Conservation (phyloP, 805 yeast species). For the Jamesozyma lodderae region DNA sequence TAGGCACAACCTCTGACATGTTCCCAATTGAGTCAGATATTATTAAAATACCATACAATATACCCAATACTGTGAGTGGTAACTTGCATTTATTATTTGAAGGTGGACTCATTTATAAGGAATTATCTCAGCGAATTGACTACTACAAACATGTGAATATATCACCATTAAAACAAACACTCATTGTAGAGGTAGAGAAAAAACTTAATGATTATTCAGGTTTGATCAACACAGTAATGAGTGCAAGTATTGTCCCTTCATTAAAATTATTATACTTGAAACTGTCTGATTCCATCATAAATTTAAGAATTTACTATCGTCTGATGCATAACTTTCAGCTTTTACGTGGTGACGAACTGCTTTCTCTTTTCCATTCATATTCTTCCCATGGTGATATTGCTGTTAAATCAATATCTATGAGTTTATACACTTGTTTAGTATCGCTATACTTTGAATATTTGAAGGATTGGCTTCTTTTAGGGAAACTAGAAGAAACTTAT, state of each 20-base stretch:
- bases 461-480: conserved; percentile 60
- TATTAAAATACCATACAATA: conserved; percentile 39
- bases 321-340: conserved; percentile 31
- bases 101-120: conserved; percentile 58
- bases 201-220: conserved; percentile 37
- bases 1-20: conserved; percentile 55
- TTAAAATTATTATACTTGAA: conserved; percentile 26
- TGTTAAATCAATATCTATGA: conserved; percentile 36
- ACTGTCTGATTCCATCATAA: conserved; percentile 44
- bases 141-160: conserved; percentile 21
- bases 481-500: conserved; percentile 44
- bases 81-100: conserved; percentile 52
- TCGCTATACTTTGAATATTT: conserved; percentile 55
- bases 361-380: conserved; percentile 43
- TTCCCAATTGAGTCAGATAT: conserved; percentile 36
- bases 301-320: conserved; percentile 47
- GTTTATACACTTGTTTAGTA: conserved; percentile 38
- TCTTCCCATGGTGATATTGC: conserved; percentile 56
- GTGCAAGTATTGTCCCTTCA: conserved; percentile 27
- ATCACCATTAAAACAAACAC: conserved; percentile 57
- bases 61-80: conserved; percentile 50
- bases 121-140: conserved; percentile 32
- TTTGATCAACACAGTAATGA: conserved; percentile 38
- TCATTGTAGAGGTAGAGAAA: conserved; percentile 38
- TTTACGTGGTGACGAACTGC: conserved; percentile 40